Base-by-base conservation (phyloP, 2,329 filamentous ascomycete species). In the Aspergillus sp. region DNA sequence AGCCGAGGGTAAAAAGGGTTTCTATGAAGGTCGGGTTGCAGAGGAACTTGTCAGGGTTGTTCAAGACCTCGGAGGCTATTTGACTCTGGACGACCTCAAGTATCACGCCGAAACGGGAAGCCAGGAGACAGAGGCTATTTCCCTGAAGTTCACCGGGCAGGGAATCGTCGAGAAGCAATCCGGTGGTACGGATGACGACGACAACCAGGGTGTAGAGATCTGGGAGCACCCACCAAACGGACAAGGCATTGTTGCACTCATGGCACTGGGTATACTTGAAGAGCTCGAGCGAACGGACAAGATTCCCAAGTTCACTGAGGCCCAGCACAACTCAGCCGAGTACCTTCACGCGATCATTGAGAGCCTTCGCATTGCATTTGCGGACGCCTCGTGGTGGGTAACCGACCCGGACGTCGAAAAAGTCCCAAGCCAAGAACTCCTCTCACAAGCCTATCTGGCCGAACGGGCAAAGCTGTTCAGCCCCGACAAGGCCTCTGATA, bases 151-250 rank as follows among this genome's bases (percentile, higher is more conserved):
- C 75, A 83, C 80, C 0, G 89, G 90, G 9, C 89, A 92, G 68
- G 80, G 81, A 18, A 80, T 87, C 22, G 79, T 73, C 2, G 76
- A 82, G 55, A 77, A 73, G 0, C 81, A 83, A 45, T 73, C 72
- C 9, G 63, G 76, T 45, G 78, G 78, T 55, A 77, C 80, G 9
- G 74, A 81, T 42, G 78, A 77, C 36, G 70, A 75, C 42, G 59
- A 70, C 9, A 72, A 76, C 62, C 73, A 79, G 69, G 80, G 75
- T 10, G 84, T 97, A 47, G 88, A 96, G 71, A 80, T 99, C 0
- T 98, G 94, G 94, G 95, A 99, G 72, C 94, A 98, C 72, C 93
- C 94, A 39, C 95, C 95, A 9, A 98, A 98, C 69, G 93, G 95
- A 0, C 95, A 98, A 77, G 95, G 95, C 1, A 93, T 98, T 64